Conservation (phyloP, 495 filamentous ascomycete species). For the Evernia prunastri region DNA sequence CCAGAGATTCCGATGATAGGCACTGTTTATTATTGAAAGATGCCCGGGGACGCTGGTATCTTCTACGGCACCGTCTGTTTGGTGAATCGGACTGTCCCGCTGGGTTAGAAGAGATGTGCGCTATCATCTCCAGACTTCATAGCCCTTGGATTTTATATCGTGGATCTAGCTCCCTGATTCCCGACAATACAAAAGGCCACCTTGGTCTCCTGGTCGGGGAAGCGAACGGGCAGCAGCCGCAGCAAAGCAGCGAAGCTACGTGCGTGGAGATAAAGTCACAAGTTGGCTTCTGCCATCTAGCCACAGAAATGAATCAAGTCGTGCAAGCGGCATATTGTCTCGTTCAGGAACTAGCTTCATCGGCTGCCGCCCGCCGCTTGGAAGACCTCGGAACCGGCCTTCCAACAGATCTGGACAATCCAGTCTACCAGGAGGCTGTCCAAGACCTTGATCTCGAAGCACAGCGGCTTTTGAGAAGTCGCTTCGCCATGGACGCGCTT, state of each 20-base stretch:
- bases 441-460: not conserved
- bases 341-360: constrained; percentile 14
- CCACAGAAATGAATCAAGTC: constrained; percentile 4
- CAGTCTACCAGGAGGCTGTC: not conserved
- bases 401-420: not conserved
- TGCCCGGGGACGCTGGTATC: not conserved
- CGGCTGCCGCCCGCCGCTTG: constrained; percentile 10
- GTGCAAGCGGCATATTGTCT: constrained; percentile 17
- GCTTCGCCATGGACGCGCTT: constrained; percentile 10
- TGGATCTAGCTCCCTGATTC: constrained; percentile 14
- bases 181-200: not conserved
- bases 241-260: not conserved
- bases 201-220: not conserved
- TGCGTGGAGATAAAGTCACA: constrained; percentile 1
- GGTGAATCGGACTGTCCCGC: constrained; percentile 10
- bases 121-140: constrained; percentile 11
- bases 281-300: not conserved
- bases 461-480: constrained; percentile 16
- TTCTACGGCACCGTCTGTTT: not conserved
- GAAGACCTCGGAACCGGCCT: not conserved
- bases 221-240: not conserved
- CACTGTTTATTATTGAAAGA: not conserved
- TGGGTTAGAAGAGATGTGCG: constrained; percentile 12
- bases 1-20: not conserved
- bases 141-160: constrained; percentile 18